Conservation (phyloP, 2,329 filamentous ascomycete genomes). For the Lecanosticta acicola region DNA sequence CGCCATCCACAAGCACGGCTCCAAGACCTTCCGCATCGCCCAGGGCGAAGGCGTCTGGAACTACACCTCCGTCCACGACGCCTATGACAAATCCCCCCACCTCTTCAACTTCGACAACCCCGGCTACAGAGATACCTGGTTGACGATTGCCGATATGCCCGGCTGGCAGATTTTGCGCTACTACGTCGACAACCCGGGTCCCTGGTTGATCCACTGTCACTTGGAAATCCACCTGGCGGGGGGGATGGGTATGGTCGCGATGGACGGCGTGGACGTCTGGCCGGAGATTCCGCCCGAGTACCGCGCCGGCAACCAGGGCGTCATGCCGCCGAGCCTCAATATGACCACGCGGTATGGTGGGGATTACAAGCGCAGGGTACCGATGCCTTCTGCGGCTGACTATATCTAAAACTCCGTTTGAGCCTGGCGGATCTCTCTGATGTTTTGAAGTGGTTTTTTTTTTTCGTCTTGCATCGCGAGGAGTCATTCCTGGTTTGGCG, state of each 20-base stretch:
- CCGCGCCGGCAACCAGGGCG: background rate
- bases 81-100: conserved; percentile 26
- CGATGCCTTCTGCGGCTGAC: no score
- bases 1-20: conserved; percentile 60
- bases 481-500: no score
- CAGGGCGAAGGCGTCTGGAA: conserved; percentile 34
- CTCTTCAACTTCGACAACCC: conserved; percentile 55
- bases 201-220: conserved; percentile 49
- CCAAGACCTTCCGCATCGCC: conserved; percentile 55
- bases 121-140: conserved; percentile 48
- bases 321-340: no score
- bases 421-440: no score
- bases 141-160: conserved; percentile 5
- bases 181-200: conserved; percentile 41
- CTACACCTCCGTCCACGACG: conserved; percentile 39
- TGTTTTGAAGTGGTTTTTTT: no score
- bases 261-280: conserved; percentile 45
- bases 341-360: no score
- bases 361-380: no score
- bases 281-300: conserved; percentile 2
- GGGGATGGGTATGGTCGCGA: conserved; percentile 45
- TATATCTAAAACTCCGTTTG: no score
- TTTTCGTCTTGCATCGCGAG: no score
- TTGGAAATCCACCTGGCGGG: conserved; percentile 45
- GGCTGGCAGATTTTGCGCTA: conserved; percentile 44